phyloP scores from a whole-genome alignment of 2,329 filamentous ascomycete genomes.

The Talaromyces albobiverticillius region DNA sequence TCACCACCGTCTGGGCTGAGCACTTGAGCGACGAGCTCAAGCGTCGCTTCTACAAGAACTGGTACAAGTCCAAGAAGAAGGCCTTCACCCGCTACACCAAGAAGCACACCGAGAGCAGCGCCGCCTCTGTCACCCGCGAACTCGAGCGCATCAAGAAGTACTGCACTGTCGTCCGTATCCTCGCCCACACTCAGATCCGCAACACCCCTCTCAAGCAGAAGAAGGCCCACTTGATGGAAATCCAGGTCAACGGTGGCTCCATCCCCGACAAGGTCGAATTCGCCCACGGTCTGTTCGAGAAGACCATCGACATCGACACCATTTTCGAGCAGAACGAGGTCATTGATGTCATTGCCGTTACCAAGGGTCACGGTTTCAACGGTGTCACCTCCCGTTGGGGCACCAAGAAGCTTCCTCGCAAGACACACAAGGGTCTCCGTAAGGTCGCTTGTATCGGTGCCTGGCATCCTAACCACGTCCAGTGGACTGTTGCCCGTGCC shows the following conservation, averaged over 20 bases:
- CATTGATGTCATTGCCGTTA: slow-evolving; percentile 98
- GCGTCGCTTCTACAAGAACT: slow-evolving; percentile 99
- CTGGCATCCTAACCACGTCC: slow-evolving; percentile 99
- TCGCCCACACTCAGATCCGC: slow-evolving; percentile 99
- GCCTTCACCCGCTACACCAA: slow-evolving; percentile 99
- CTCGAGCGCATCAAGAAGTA: slow-evolving; percentile 99
- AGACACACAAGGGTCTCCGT: slow-evolving; percentile 99
- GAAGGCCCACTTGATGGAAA: slow-evolving; percentile 99
- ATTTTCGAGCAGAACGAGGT: slow-evolving; percentile 99
- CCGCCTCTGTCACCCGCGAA: slow-evolving; percentile 88
- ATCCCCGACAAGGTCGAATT: slow-evolving; percentile 96
- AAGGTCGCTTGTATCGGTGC: slow-evolving; percentile 99
- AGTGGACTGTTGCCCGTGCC: slow-evolving; percentile 99
- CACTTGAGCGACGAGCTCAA: slow-evolving; percentile 98
- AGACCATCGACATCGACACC: slow-evolving; percentile 87
- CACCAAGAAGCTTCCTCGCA: slow-evolving; percentile 99
- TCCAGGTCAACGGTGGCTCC: slow-evolving; percentile 98
- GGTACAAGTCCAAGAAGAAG: slow-evolving; percentile 99
- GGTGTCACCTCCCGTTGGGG: slow-evolving; percentile 98
- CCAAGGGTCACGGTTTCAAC: slow-evolving; percentile 98
- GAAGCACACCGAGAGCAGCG: slow-evolving; percentile 95
- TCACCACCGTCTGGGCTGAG: slow-evolving; percentile 99
- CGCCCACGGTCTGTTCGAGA: slow-evolving; percentile 95
- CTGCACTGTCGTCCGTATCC: slow-evolving; percentile 98
- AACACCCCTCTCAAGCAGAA: slow-evolving; percentile 99